Evolutionary conservation across 768 basidiomycete genomes (phyloP), one percentile per base, ranked within the genome.

Genomic region (Lactarius tabidus): DNA sequence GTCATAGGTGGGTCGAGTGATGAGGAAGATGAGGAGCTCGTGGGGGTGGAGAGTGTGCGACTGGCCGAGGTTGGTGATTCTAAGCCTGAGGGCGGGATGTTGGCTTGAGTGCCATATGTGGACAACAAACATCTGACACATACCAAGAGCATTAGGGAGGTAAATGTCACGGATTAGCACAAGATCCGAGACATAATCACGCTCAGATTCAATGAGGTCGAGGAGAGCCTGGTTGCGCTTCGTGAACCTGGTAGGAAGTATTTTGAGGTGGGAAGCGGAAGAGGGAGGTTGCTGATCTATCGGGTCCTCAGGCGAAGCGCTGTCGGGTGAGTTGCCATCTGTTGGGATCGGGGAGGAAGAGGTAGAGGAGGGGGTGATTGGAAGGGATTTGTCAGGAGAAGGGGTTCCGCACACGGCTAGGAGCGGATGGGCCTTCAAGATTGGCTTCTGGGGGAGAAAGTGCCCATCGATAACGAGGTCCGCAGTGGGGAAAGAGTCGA

Each of bases 101-200:
- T 20, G 39, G 57, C 56, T 26, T 52, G 64, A 6, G 35, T 26
- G 43, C 57, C 35, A 4, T 48, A n/a, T 28, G 31, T 31, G 4
- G 28, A 59, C n/a, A 20, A n/a, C n/a, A 38, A 67, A 60, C 61
- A 15, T 45, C 52, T 33, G 45, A 80, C 82, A 60, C 57, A 67
- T 76, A 84, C 91, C 91, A 71, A 88, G 78, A 54, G 91, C 91
- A 59, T 91, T 75, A 7, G 90, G 90, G 45, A 93, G 86, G 70
- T 93, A 87, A 29, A 93, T 81, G 66, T 90, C 87, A 60, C 87
- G 81, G 67, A 93, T 85, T 60, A 93, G 78, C 18, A 87, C 87
- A 31, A 94, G 79, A 79, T 93, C 92, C n/a, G 85, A 86, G 15
- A 91, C 87, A 74, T 93, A 93, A 1, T 89, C 88, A 31, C 89